phyloP scores from a whole-genome alignment of 345 rosid species.

The Ceriops decandra region DNA sequence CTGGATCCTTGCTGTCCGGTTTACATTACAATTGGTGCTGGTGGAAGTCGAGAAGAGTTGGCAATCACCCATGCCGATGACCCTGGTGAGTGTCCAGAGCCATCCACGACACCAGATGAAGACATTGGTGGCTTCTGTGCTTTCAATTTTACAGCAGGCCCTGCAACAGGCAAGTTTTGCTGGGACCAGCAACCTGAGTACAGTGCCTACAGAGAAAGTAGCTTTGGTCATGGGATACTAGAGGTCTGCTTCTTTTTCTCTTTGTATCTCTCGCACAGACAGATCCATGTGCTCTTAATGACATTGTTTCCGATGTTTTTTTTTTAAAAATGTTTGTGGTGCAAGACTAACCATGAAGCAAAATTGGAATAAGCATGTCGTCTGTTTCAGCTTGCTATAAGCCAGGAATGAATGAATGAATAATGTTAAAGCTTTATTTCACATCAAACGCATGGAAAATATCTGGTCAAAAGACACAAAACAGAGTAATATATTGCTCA shows the following conservation, averaged over 20 bases:
- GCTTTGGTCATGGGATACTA: conserved; percentile 88
- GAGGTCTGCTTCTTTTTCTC: conserved; percentile 48
- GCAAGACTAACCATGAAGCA: no score
- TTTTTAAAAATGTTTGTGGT: neutral
- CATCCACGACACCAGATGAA: conserved; percentile 45
- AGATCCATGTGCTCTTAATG: neutral
- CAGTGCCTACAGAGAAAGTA: conserved; percentile 86
- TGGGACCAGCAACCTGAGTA: conserved; percentile 90
- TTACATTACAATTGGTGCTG: conserved; percentile 64
- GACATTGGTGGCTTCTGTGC: conserved; percentile 63
- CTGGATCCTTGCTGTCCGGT: conserved; percentile 82
- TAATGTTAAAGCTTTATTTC: no score
- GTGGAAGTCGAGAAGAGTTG: conserved; percentile 64
- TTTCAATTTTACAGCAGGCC: conserved; percentile 71
- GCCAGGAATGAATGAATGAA: no score
- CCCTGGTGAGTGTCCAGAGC: conserved; percentile 69
- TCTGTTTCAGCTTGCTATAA: no score
- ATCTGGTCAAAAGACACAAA: no score
- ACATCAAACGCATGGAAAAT: no score
- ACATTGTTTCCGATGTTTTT: neutral
- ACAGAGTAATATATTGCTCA: no score
- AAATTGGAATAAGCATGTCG: no score
- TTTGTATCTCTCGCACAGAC: neutral
- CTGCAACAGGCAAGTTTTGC: conserved; percentile 63
- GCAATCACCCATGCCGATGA: conserved; percentile 71